A percentile compares a stretch with the other conserved stretches of the same genome.
Evolutionary conservation across 306 rosid genomes (phyloP).

Genomic region (apple (Malus domestica)): ASM211411v1 NC_041800.1:6505001-6505500

Average conservation of each 20-base stretch:
- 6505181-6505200: not conserved
- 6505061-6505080: not conserved
- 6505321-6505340: not conserved
- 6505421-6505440: not conserved
- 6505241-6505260: not conserved
- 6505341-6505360: not conserved
- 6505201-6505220: not conserved
- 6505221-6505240: not conserved
- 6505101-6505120: not conserved
- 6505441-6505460: not conserved
- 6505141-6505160: not conserved
- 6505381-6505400: not conserved
- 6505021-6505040: slow-evolving; percentile 26
- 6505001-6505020: slow-evolving; percentile 89
- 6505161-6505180: not conserved
- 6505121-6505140: not conserved
- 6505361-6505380: not conserved
- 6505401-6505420: not conserved
- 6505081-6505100: not conserved
- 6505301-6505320: not conserved
- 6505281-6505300: not conserved
- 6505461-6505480: not conserved
- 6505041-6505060: slow-evolving; percentile 11
- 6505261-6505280: not conserved
- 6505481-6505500: not conserved